Evolutionary conservation across 257 asterid species (phyloP).

Genomic region (Striga asiatica): DNA sequence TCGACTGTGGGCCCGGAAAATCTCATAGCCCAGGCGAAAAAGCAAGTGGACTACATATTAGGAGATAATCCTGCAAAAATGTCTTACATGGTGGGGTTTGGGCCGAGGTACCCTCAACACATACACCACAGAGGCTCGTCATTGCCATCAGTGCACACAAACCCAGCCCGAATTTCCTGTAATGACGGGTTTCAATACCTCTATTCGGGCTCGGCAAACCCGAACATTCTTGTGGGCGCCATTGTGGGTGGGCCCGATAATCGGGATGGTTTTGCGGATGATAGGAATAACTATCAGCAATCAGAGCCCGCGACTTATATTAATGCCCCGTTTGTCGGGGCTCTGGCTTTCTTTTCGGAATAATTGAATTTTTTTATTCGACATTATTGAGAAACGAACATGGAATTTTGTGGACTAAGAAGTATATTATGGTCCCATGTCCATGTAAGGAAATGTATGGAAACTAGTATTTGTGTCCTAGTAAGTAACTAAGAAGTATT

Average conservation of each 20-base stretch:
- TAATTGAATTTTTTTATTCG: too few species aligned
- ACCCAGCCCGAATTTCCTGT: slow-evolving; percentile 38
- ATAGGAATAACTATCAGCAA: slow-evolving; percentile 46
- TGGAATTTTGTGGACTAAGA: too few species aligned
- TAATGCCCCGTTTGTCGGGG: slow-evolving; percentile 65
- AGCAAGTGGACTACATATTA: slow-evolving; percentile 74
- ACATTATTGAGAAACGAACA: too few species aligned
- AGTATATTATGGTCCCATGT: too few species aligned
- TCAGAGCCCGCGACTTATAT: slow-evolving; percentile 78
- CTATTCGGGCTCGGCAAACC: slow-evolving; percentile 44
- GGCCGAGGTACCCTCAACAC: slow-evolving; percentile 41
- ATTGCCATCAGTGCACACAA: slow-evolving; percentile 37
- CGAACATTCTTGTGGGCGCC: slow-evolving; percentile 56
- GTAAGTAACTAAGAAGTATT: too few species aligned
- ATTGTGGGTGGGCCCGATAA: slow-evolving; percentile 68
- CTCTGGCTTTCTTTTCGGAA: slow-evolving; percentile 53
- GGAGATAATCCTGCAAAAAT: slow-evolving; percentile 61
- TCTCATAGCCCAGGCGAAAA: slow-evolving; percentile 40
- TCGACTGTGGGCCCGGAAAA: slow-evolving; percentile 35
- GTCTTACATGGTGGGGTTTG: slow-evolving; percentile 86
- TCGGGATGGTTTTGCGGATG: slow-evolving; percentile 42
- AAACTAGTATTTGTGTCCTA: too few species aligned
- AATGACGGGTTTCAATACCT: slow-evolving; percentile 42
- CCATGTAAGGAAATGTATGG: too few species aligned
- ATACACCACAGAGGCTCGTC: slow-evolving; percentile 77